A percentile compares a stretch with the other conserved stretches of the same genome.
Conservation (phyloP, 2,329 filamentous ascomycete species). For the Claviceps quebecensis region DNA sequence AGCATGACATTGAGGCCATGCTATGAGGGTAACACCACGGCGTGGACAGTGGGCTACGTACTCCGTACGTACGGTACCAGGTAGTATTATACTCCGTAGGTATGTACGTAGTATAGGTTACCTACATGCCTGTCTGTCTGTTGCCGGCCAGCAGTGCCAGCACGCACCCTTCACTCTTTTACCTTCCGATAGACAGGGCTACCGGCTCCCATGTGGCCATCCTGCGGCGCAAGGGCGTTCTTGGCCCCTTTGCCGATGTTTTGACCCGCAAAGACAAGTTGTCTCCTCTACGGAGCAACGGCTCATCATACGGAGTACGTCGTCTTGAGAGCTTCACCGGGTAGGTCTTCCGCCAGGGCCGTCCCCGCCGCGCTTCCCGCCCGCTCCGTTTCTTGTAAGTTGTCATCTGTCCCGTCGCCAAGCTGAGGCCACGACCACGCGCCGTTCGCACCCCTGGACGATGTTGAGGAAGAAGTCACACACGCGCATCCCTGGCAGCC, state of each 20-base stretch:
- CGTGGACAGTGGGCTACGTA: neutral
- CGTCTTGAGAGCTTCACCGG: neutral
- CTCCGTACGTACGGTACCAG: no score
- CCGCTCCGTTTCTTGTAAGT: neutral
- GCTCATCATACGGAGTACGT: neutral
- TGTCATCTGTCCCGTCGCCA: neutral
- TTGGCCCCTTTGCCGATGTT: neutral
- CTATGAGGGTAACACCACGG: neutral
- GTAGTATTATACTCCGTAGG: no score
- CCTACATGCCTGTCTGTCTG: neutral
- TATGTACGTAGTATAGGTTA: neutral
- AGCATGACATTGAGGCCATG: neutral
- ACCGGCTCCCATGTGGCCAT: conserved; percentile 1
- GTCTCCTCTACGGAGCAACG: neutral
- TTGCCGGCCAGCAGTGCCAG: neutral
- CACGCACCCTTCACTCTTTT: neutral
- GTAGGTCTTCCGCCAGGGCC: neutral
- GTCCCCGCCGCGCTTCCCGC: neutral
- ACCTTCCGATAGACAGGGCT: conserved; percentile 1
- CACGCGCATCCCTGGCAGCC: neutral
- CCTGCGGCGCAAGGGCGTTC: neutral
- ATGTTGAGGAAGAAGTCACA: neutral
- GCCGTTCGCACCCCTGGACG: neutral
- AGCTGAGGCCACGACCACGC: neutral
- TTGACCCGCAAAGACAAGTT: neutral